Evolutionary conservation across 257 asterid species (phyloP).

Genomic region (Ocimum tenuiflorum): DNA sequence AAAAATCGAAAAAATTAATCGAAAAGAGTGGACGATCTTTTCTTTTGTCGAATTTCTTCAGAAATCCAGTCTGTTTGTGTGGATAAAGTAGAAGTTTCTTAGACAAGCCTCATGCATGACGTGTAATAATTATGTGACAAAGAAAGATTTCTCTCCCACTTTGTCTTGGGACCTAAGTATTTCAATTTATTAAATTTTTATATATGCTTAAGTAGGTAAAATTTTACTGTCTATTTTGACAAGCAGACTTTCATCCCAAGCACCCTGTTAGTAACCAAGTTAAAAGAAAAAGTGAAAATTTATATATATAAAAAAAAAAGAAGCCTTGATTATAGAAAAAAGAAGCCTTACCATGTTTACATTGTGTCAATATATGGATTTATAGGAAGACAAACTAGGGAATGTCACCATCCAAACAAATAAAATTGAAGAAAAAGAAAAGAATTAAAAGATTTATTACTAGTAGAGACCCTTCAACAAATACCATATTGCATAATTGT

Average conservation of each 20-base stretch:
- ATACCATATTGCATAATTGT: background rate
- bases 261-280: background rate
- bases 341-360: too few relatives aligned
- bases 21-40: background rate
- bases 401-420: too few relatives aligned
- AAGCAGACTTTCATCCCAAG: conserved; percentile 28
- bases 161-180: conserved; percentile 58
- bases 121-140: conserved; percentile 29
- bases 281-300: too few relatives aligned
- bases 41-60: background rate
- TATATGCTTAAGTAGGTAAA: conserved; percentile 39
- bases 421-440: too few relatives aligned
- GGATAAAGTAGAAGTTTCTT: conserved; percentile 23
- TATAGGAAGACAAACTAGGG: background rate
- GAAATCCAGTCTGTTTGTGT: background rate
- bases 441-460: too few relatives aligned
- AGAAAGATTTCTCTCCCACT: conserved; percentile 40
- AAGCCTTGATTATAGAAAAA: too few relatives aligned
- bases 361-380: too few relatives aligned
- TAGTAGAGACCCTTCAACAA: conserved; percentile 42
- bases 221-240: conserved; percentile 33
- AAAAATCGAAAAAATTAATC: background rate
- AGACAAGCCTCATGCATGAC: conserved; percentile 28
- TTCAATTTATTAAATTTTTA: conserved; percentile 19
- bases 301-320: too few relatives aligned